Evolutionary conservation across 306 rosid species (phyloP).

Genomic region (Trifolium dubium): DNA sequence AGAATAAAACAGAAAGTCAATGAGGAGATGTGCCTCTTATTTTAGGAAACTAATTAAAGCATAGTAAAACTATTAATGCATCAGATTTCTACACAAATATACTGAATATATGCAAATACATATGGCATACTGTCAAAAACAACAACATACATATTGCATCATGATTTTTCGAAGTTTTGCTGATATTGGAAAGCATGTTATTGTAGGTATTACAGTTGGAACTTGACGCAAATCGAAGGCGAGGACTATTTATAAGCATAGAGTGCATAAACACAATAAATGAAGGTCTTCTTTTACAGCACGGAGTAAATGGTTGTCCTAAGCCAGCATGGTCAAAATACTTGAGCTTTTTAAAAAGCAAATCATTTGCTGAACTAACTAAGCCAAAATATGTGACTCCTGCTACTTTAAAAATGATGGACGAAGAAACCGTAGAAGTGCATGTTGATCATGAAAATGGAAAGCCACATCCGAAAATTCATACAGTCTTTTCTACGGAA

Average conservation of each 20-base stretch:
- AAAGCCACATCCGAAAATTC: conserved; percentile 75
- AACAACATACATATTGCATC: background rate
- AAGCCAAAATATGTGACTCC: conserved; percentile 69
- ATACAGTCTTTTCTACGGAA: conserved; percentile 89
- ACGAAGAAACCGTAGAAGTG: conserved; percentile 53
- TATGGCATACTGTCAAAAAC: background rate
- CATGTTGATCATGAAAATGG: conserved; percentile 46
- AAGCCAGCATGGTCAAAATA: conserved; percentile 85
- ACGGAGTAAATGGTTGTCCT: conserved; percentile 81
- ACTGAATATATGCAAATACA: background rate
- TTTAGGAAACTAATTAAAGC: too few relatives aligned
- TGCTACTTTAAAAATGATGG: conserved; percentile 67
- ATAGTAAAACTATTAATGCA: too few relatives aligned
- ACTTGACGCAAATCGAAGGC: conserved; percentile 62
- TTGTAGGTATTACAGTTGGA: conserved; percentile 74
- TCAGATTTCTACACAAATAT: too few relatives aligned
- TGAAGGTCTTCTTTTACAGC: conserved; percentile 87
- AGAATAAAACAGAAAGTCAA: too few relatives aligned
- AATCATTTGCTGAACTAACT: conserved; percentile 79
- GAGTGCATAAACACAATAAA: conserved; percentile 87
- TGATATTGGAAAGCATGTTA: conserved; percentile 36
- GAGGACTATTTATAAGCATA: conserved; percentile 63
- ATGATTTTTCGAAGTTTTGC: conserved; percentile 16
- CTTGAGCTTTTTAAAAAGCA: conserved; percentile 85
- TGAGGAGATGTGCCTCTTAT: too few relatives aligned